Conservation (phyloP, 2,329 filamentous ascomycete genomes). For the Arthrobotrys megalospora region DNA sequence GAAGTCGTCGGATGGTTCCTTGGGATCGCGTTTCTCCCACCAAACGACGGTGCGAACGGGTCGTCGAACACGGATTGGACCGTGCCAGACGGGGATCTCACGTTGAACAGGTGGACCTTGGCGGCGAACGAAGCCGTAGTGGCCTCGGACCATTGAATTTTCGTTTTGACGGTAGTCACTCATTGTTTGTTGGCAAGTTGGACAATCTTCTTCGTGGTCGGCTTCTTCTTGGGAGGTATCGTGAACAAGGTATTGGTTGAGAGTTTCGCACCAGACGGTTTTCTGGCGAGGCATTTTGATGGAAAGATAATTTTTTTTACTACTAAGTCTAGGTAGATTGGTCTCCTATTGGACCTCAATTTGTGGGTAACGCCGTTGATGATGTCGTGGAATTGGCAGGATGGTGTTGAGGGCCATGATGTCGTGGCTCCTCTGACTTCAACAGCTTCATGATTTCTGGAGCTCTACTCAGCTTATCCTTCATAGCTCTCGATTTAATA, state of each 20-base stretch:
- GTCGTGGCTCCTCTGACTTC: not conserved
- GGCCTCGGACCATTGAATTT: conserved; percentile 20
- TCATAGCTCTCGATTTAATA: no score
- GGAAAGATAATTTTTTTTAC: not conserved
- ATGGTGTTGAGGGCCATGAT: not conserved
- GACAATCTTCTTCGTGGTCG: not conserved
- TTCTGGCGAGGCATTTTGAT: conserved; percentile 5
- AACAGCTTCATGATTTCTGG: not conserved
- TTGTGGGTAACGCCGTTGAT: conserved; percentile 6
- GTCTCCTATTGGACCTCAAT: not conserved
- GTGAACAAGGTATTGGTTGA: not conserved
- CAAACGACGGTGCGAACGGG: conserved; percentile 23
- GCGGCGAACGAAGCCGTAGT: conserved; percentile 31
- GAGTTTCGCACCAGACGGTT: conserved; percentile 10
- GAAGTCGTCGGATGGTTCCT: not conserved
- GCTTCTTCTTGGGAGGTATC: conserved; percentile 11
- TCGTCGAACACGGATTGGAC: conserved; percentile 26
- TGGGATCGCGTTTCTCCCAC: conserved; percentile 16
- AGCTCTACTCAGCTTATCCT: not conserved
- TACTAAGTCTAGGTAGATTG: not conserved
- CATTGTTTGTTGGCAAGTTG: conserved; percentile 4
- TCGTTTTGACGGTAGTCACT: conserved; percentile 2
- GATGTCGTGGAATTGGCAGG: conserved; percentile 13
- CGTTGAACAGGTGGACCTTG: not conserved
- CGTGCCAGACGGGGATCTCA: conserved; percentile 40